A percentile compares a stretch with the other conserved stretches of the same genome.
Evolutionary conservation across 495 filamentous ascomycete genomes (phyloP).

Genomic region (Aspergillus panamensis): DNA sequence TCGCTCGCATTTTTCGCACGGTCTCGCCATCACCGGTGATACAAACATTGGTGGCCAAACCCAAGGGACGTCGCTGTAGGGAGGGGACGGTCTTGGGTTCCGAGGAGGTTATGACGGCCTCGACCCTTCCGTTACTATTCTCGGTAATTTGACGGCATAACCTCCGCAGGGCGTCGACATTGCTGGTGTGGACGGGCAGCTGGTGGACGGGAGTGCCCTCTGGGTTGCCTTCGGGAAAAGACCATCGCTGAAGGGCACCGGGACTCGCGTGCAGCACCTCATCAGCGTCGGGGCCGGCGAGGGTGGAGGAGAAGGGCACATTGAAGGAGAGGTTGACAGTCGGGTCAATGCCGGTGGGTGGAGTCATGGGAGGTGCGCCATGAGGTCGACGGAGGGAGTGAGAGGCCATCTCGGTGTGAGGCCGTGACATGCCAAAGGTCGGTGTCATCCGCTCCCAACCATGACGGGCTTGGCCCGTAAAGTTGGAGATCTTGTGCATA

Average conservation of each 20-base stretch:
- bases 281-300: constrained; percentile 84
- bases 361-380: constrained; percentile 60
- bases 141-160: constrained; percentile 78
- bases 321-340: constrained; percentile 85
- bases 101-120: constrained; percentile 77
- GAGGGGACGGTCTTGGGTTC: constrained; percentile 73
- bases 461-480: constrained; percentile 76
- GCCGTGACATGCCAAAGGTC: constrained; percentile 74
- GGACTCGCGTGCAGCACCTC: constrained; percentile 87
- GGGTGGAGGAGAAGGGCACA: constrained; percentile 86
- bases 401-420: constrained; percentile 71
- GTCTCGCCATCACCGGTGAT: constrained; percentile 79
- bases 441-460: constrained; percentile 90
- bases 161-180: constrained; percentile 70
- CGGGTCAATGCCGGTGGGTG: constrained; percentile 61
- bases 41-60: constrained; percentile 84
- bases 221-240: constrained; percentile 78
- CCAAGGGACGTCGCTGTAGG: constrained; percentile 63
- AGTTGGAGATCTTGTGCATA: constrained; percentile 94
- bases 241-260: constrained; percentile 82
- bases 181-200: constrained; percentile 81
- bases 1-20: constrained; percentile 79
- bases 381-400: constrained; percentile 67
- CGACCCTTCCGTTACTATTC: constrained; percentile 61
- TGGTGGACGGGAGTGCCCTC: constrained; percentile 80